Conservation (phyloP, 805 yeast species). For the Candida ponderosae region DNA sequence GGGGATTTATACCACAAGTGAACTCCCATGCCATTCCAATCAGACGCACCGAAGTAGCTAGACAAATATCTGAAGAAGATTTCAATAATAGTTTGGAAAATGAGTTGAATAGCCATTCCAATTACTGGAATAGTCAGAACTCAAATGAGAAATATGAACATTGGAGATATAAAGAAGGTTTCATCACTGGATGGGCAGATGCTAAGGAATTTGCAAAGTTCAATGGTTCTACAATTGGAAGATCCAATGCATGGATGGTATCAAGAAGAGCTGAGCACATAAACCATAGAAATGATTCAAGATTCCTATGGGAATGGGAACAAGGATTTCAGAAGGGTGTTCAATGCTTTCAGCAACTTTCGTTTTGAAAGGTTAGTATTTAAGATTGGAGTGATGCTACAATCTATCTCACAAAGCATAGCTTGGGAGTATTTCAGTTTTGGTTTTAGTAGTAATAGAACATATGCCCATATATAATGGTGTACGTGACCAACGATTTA, state of each 20-base stretch:
- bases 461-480: too few species aligned
- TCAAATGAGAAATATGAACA: conserved; percentile 63
- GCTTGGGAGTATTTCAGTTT: too few species aligned
- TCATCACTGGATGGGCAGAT: conserved; percentile 69
- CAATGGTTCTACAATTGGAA: conserved; percentile 67
- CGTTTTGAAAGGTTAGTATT: background rate
- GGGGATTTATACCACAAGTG: conserved; percentile 83
- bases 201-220: conserved; percentile 58
- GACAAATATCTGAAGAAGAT: conserved; percentile 31
- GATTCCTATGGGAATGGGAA: conserved; percentile 79
- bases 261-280: conserved; percentile 61
- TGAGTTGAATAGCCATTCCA: conserved; percentile 38
- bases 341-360: conserved; percentile 13
- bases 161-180: conserved; percentile 76
- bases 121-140: conserved; percentile 63
- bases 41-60: conserved; percentile 16
- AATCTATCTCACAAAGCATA: too few species aligned
- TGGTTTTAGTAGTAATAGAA: too few species aligned
- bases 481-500: too few species aligned
- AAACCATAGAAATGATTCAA: conserved; percentile 43
- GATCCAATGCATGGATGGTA: conserved; percentile 58
- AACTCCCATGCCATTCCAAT: conserved; percentile 49
- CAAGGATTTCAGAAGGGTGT: conserved; percentile 73
- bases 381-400: too few species aligned
- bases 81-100: conserved; percentile 31